Evolutionary conservation across 768 basidiomycete genomes (phyloP), one percentile per base, ranked within the genome.

Genomic region (Pleurotus tuber-regium): DNA sequence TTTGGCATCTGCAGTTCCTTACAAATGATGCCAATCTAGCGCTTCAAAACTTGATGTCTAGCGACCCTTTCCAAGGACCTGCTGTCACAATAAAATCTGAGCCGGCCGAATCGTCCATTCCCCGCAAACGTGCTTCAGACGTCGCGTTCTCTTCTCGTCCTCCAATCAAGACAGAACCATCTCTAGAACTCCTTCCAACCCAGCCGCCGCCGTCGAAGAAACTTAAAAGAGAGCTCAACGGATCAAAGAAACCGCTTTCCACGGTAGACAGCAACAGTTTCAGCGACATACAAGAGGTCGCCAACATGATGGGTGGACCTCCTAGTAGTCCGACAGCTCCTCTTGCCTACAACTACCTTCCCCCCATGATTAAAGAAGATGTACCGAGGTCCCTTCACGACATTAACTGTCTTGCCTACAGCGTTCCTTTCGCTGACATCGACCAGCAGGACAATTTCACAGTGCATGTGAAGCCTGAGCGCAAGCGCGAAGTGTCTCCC

Each of bases 41-140:
- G n/a, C n/a, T n/a, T 43, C 42, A 23, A 43, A n/a, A 49, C 53
- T 8, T 47, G 54, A n/a, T n/a, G n/a, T n/a, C 43, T 48, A 53
- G 10, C 25, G 21, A 40, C 39, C 49, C 4, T 43, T 23, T 30
- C 23, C 10, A 19, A 33, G 18, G 12, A 43, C 39, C 28, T 21
- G 38, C 19, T 23, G n/a, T n/a, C n/a, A n/a, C n/a, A 12, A 40
- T 16, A 24, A 72, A 73, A 43, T 52, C 62, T 4, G 71, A 71
- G 52, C 54, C 58, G 4, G 28, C 53, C 1, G 68, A 70, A 23
- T n/a, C 62, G 23, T 56, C 59, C 19, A 49, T 73, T 38, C 66
- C 71, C 19, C 66, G 59, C 31, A 78, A 77, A 59, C 75, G 74
- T 38, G 55, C 54, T 21, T 69, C 66, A 2, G 68, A 68, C 42